Base-by-base conservation (phyloP, 352 stramenopile species). In the Pythium coloratum region DNA sequence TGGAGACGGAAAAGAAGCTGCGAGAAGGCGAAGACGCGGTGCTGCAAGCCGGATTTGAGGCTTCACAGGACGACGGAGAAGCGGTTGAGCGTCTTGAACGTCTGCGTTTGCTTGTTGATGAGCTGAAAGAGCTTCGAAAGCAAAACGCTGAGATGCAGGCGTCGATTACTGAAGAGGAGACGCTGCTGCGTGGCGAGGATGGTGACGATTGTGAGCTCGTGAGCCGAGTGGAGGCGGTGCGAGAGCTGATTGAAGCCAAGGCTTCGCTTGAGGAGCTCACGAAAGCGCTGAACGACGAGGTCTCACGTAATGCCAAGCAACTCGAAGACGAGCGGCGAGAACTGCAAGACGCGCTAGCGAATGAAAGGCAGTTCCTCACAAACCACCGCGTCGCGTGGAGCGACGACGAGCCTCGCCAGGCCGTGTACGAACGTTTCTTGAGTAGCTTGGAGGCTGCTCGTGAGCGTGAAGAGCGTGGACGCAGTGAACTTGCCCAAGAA, bases 81-180 rank as follows among this genome's bases (percentile, higher is more conserved):
- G 44, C 10, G 14, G 47, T 38, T 9, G 64, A 24, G 64, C 67
- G 20, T 44, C 63, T 76, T 14, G 78, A 84, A 10, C 26, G 76
- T 0, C 50, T 89, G 1, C 28, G 66, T 18, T 50, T 18, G 1
- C 63, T 88, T 0, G 60, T 85, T 1, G 42, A 70, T 12, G 68
- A 73, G 13, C 64, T 77, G 24, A 64, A 60, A 30, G 28, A 12
- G 33, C 50, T 71, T 18, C 65, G 44, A 7, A 5, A 9, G 36
- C 28, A 40, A 14, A 67, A 72, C 8, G 26, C 33, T 13, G 60
- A 38, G 12, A 57, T 68, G 59, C 36, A 18, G 6, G 38, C 47
- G 24, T 67, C 66, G 9, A 60, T 64, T 36, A n/a, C 30, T 34
- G 51, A 55, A 53, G 65, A 71, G 28, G 54, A 56, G 13, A n/a